These are phyloP conservation scores for Ceratocystis ficicola DNA, from an alignment of 2,329 filamentous ascomycete genomes.

Conservation along the genomic window DNA sequence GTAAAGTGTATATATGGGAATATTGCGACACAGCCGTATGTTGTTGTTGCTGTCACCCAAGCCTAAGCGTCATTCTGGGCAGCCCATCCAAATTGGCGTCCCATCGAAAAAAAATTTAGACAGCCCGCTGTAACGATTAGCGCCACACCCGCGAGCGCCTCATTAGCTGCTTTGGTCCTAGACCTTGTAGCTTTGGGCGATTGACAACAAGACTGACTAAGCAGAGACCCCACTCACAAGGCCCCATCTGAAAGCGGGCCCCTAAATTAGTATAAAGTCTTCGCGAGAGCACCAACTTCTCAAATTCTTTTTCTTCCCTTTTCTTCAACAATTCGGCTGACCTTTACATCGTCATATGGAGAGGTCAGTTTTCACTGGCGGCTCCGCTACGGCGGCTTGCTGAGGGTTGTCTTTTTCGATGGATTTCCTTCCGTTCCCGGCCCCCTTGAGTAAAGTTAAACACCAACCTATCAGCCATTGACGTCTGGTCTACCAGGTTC, in stretches of 20 bases:
- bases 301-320: conserved; percentile 25
- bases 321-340: conserved; percentile 37
- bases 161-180: background rate
- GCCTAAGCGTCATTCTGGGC: conserved; percentile 11
- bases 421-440: conserved; percentile 46
- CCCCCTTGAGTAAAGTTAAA: conserved; percentile 38
- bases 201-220: conserved; percentile 15
- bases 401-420: conserved; percentile 40
- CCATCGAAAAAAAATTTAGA: conserved; percentile 20
- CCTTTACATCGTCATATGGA: conserved; percentile 42
- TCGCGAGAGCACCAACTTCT: conserved; percentile 16
- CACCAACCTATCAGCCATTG: conserved; percentile 38
- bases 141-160: conserved; percentile 18
- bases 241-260: conserved; percentile 16
- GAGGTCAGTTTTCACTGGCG: conserved; percentile 33
- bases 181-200: background rate
- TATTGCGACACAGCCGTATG: conserved; percentile 10
- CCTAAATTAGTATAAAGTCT: conserved; percentile 21
- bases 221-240: conserved; percentile 8
- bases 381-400: conserved; percentile 44
- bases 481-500: conserved; percentile 33
- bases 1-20: background rate
- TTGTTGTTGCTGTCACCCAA: conserved; percentile 1
- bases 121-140: background rate
- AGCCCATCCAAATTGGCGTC: background rate